A percentile compares a stretch with the other conserved stretches of the same genome.
These are phyloP conservation scores for Lactarius deliciosus DNA, from an alignment of 768 basidiomycete genomes.

Conservation along the genomic window DNA sequence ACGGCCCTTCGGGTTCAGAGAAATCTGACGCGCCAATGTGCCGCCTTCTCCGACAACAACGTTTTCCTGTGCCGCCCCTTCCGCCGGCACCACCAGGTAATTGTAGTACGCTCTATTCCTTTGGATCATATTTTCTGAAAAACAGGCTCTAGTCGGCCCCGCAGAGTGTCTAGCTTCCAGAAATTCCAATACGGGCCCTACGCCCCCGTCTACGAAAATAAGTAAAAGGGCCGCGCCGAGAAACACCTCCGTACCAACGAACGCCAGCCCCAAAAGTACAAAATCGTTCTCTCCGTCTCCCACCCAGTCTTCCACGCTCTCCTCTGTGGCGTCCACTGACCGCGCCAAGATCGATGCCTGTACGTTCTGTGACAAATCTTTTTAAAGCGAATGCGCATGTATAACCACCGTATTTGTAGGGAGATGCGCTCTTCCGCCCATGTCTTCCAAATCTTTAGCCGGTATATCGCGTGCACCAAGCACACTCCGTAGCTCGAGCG, in stretches of 20 bases:
- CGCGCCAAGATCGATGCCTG: neutral
- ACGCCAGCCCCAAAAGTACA: neutral
- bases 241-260: neutral
- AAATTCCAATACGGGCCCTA: neutral
- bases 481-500: neutral
- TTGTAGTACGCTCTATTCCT: neutral
- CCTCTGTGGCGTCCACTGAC: neutral
- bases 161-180: conserved; percentile 27
- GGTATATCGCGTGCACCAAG: neutral
- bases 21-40: conserved; percentile 42
- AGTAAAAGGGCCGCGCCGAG: neutral
- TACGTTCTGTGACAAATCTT: neutral
- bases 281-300: neutral
- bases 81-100: conserved; percentile 38
- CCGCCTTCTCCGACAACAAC: conserved; percentile 42
- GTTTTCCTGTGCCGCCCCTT: conserved; percentile 34
- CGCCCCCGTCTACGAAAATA: neutral
- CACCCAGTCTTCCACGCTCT: neutral
- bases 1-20: conserved; percentile 36
- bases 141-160: neutral
- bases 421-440: neutral
- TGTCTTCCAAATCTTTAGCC: neutral
- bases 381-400: neutral
- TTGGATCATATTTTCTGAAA: neutral
- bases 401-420: neutral